Conservation (phyloP, 106 monocot genomes). For the Acorus gramineus region DNA sequence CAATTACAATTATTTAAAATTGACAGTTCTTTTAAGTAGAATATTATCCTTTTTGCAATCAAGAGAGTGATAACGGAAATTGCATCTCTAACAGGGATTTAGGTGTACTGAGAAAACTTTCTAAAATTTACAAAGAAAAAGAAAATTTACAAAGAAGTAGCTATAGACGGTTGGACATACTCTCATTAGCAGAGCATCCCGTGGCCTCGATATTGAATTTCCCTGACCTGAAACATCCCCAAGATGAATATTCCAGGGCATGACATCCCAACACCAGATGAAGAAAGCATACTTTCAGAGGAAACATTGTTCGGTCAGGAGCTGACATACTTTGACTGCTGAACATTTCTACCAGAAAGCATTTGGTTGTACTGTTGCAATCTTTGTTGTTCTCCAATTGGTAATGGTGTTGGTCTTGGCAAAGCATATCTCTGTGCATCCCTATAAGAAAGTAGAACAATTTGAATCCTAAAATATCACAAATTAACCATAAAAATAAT, state of each 20-base stretch:
- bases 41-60: too few species aligned
- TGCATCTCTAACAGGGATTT: too few species aligned
- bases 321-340: constrained; percentile 36
- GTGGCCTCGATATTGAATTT: constrained; percentile 63
- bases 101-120: too few species aligned
- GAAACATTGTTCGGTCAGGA: constrained; percentile 65
- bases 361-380: constrained; percentile 57
- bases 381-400: constrained; percentile 64
- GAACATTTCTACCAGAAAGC: constrained; percentile 54
- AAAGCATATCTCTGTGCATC: constrained; percentile 53
- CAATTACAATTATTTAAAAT: too few species aligned
- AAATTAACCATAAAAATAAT: too few species aligned
- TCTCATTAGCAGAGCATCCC: constrained; percentile 53
- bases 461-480: too few species aligned
- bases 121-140: too few species aligned
- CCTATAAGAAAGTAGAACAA: constrained; percentile 23
- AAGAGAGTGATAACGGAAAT: too few species aligned
- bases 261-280: constrained; percentile 42
- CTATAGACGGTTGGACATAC: too few species aligned
- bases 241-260: constrained; percentile 37
- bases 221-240: constrained; percentile 36
- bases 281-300: constrained; percentile 39
- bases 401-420: constrained; percentile 45
- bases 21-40: too few species aligned
- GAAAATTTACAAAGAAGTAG: too few species aligned